A percentile compares a stretch with the other conserved stretches of the same genome.
phyloP scores from a whole-genome alignment of 345 rosid species.

The Salix brachista region DNA sequence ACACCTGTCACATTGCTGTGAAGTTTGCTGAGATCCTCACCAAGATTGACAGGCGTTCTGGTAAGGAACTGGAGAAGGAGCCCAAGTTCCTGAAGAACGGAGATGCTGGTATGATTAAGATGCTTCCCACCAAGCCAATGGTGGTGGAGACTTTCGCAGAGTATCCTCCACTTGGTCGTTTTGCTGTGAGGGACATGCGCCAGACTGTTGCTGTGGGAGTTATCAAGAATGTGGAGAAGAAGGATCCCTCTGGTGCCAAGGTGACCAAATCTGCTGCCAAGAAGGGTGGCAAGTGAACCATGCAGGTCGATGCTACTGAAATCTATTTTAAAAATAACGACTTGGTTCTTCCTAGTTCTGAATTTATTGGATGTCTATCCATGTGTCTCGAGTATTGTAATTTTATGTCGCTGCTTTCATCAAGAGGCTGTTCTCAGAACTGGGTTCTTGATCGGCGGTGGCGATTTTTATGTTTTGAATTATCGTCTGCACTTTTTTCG shows the following conservation, averaged over 20 bases:
- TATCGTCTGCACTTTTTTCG: background rate
- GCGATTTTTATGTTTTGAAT: background rate
- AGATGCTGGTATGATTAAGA: constrained; percentile 77
- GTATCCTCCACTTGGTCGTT: constrained; percentile 83
- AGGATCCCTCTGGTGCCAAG: constrained; percentile 75
- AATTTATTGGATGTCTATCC: background rate
- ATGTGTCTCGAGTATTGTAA: background rate
- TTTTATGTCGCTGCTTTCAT: background rate
- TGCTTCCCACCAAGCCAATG: constrained; percentile 90
- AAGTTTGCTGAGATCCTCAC: constrained; percentile 62
- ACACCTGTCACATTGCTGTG: constrained; percentile 83
- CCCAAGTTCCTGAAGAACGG: constrained; percentile 84
- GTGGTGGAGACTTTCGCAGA: constrained; percentile 73
- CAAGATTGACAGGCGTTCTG: constrained; percentile 73
- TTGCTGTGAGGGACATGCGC: constrained; percentile 89
- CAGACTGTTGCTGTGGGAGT: constrained; percentile 86
- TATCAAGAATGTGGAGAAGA: constrained; percentile 78
- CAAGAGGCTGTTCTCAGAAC: background rate
- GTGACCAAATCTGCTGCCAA: constrained; percentile 84
- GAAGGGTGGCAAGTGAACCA: constrained; percentile 71
- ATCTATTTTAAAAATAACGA: background rate
- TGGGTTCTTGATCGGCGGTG: background rate
- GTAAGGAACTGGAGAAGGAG: constrained; percentile 80
- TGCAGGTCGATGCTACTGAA: constrained; percentile 3
- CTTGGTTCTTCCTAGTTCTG: background rate